Conservation (phyloP, 1,284 basidiomycete species). For the Erythrobasidium hasegawianum region DNA sequence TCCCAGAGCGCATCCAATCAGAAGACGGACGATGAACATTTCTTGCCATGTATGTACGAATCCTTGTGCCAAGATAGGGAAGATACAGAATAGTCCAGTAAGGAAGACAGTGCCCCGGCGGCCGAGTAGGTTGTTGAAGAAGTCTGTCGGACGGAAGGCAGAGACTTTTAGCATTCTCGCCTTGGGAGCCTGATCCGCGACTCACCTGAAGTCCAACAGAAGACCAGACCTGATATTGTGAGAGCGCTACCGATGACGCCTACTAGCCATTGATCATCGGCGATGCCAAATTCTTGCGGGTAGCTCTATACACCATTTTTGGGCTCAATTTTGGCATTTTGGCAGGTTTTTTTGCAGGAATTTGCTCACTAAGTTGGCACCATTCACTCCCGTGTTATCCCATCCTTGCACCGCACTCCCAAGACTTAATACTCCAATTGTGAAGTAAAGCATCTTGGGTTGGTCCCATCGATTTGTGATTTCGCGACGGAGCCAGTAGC, state of each 20-base stretch:
- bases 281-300: slow-evolving; percentile 42
- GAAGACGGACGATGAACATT: slow-evolving; percentile 50
- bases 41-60: slow-evolving; percentile 59
- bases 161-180: no score
- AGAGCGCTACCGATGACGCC: slow-evolving; percentile 45
- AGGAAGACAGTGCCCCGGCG: slow-evolving; percentile 68
- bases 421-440: slow-evolving; percentile 45
- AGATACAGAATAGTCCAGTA: slow-evolving; percentile 56
- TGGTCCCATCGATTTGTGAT: slow-evolving; percentile 46
- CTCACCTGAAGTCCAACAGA: slow-evolving; percentile 9
- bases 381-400: slow-evolving; percentile 45
- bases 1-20: slow-evolving; percentile 45
- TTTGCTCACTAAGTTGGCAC: slow-evolving; percentile 32
- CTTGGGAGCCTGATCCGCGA: no score
- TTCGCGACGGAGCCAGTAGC: slow-evolving; percentile 41
- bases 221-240: slow-evolving; percentile 8
- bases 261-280: slow-evolving; percentile 44
- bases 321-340: not conserved
- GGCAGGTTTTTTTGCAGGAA: not conserved
- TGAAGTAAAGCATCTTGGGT: slow-evolving; percentile 44
- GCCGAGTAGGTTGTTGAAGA: slow-evolving; percentile 49
- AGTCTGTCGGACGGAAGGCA: no score
- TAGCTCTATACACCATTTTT: not conserved
- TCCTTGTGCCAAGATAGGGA: slow-evolving; percentile 60
- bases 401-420: slow-evolving; percentile 52